Base-by-base conservation (phyloP, 192 early-diverging fungal species). In the Backusella circina region DNA sequence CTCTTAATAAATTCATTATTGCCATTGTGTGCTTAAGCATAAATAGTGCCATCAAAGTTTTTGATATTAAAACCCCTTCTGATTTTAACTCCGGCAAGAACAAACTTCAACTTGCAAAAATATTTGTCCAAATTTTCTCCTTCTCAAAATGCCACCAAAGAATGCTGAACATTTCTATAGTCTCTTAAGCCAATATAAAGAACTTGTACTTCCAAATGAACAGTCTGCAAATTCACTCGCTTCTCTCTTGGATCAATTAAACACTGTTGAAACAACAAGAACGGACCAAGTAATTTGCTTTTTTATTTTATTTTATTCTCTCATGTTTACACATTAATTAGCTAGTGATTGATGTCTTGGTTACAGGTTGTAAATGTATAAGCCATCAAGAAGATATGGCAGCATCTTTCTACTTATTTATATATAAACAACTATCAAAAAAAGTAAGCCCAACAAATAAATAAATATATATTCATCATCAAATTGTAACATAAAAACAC, bases 371-470 rank as follows among this genome's bases (percentile, higher is more conserved):
- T 26, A 76, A 73, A 57, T 32, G 37, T 15, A 38, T 81, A 33
- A 26, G 9, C 8, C 28, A 47, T 26, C 16, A 67, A 23, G 33
- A 81, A 31, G 67, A 71, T 33, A 35, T 65, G 3, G 73, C 54
- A 13, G 30, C 73, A 50, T 39, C 74, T 2, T 82, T 82, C 74
- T 82, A 74, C 47, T 35, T 73, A 26, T 73, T 82, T 26, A 73
- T 82, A 16, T 82, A 66, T 28, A 82, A 79, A 33, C 61, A 72
- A 28, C 70, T 67, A 71, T 69, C 77, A 36, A 79, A 79, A 71
- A 75, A 82, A 23, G 81, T 76, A 72, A 33, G 61, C 16, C 15
- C 1, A 50, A n/a, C n/a, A n/a, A n/a, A n/a, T n/a, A n/a, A n/a
- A n/a, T n/a, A n/a, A n/a, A n/a, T n/a, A 28, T 26, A 61, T 51